Evolutionary conservation across 2,329 filamentous ascomycete species (phyloP).

Genomic region (Neophaeococcomyces aloes): DNA sequence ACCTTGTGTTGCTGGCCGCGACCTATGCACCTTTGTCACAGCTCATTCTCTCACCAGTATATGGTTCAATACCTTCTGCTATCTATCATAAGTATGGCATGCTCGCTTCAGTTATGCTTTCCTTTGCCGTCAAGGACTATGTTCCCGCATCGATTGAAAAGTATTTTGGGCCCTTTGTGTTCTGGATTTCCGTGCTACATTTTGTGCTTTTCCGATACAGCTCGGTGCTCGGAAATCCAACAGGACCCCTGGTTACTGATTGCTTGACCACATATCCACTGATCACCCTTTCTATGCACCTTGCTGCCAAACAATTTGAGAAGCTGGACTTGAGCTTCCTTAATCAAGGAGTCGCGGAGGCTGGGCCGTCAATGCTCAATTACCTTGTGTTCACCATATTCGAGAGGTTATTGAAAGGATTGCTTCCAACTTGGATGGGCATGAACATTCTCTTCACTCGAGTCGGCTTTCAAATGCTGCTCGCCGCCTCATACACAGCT

Average conservation of each 20-base stretch:
- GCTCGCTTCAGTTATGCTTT: conserved; percentile 56
- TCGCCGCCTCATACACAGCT: conserved; percentile 55
- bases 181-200: conserved; percentile 64
- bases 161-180: conserved; percentile 58
- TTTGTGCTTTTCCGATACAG: conserved; percentile 60
- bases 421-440: conserved; percentile 46
- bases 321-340: conserved; percentile 33
- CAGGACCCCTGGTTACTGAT: conserved; percentile 69
- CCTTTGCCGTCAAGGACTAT: conserved; percentile 52
- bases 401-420: conserved; percentile 31
- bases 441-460: conserved; percentile 56
- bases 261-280: conserved; percentile 61
- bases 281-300: conserved; percentile 52
- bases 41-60: conserved; percentile 72
- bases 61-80: conserved; percentile 69
- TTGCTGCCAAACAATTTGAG: conserved; percentile 56
- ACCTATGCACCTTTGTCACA: conserved; percentile 40
- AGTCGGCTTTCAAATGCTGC: conserved; percentile 58
- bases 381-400: conserved; percentile 52
- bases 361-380: conserved; percentile 54
- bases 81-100: conserved; percentile 60
- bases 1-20: conserved; percentile 30
- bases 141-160: conserved; percentile 40
- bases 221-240: conserved; percentile 52
- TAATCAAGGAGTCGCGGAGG: conserved; percentile 50